A percentile compares a stretch with the other conserved stretches of the same genome.
These are phyloP conservation scores for Alternaria panax DNA, from an alignment of 2,329 filamentous ascomycete genomes.

Conservation along the genomic window DNA sequence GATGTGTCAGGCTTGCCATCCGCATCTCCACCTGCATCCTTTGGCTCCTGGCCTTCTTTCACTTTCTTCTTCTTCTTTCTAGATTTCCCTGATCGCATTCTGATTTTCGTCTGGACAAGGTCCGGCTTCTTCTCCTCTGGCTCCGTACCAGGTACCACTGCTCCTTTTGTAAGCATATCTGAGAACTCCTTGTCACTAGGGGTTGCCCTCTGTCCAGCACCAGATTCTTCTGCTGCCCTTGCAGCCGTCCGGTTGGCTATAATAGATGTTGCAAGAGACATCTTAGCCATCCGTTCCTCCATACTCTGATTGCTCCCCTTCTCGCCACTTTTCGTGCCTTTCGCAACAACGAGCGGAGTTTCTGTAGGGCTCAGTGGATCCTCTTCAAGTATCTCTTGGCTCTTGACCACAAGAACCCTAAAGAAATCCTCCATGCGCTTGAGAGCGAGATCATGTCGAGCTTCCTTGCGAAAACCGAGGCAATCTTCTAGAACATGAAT, in stretches of 20 bases:
- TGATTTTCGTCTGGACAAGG: slow-evolving; percentile 47
- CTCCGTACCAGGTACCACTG: slow-evolving; percentile 23
- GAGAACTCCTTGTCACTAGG: slow-evolving; percentile 42
- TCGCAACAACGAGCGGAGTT: slow-evolving; percentile 12
- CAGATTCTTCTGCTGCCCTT: slow-evolving; percentile 15
- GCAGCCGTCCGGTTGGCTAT: slow-evolving; percentile 18
- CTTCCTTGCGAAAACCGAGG: slow-evolving; percentile 76
- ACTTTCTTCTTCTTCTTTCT: slow-evolving; percentile 33
- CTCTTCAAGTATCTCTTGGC: slow-evolving; percentile 63
- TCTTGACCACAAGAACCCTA: slow-evolving; percentile 71
- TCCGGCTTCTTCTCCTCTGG: slow-evolving; percentile 24
- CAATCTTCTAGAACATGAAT: slow-evolving; percentile 90
- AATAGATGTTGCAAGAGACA: slow-evolving; percentile 30
- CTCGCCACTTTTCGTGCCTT: slow-evolving; percentile 16
- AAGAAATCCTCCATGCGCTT: slow-evolving; percentile 75
- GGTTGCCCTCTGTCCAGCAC: slow-evolving; percentile 4
- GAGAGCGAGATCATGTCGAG: slow-evolving; percentile 74
- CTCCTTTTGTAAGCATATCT: slow-evolving; percentile 36
- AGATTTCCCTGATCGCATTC: slow-evolving; percentile 43
- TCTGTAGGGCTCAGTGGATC: slow-evolving; percentile 21
- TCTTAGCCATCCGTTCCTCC: slow-evolving; percentile 30
- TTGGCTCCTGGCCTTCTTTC: slow-evolving; percentile 28
- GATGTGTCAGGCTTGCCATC: slow-evolving; percentile 18
- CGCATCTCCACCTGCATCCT: slow-evolving; percentile 18
- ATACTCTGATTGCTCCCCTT: slow-evolving; percentile 28